Evolutionary conservation across 208 protist genomes (phyloP), one percentile per base, ranked within the genome.

Genomic region (Phytomonas sp.): DNA sequence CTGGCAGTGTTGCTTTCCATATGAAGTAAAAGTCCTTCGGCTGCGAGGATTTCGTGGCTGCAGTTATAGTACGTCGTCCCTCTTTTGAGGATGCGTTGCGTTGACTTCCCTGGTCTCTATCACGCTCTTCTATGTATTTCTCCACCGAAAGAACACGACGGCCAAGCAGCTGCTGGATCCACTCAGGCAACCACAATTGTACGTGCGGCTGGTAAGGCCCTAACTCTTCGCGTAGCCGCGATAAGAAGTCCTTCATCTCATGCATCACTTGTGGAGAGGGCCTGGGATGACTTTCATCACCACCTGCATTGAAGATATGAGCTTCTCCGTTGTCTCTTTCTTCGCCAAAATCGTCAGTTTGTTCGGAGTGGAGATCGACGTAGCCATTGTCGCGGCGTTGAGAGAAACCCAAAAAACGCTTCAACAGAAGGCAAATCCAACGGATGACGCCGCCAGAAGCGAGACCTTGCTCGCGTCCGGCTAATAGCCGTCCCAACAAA

Each of bases 211-310:
- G 78, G 32, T 70, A 76, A 0, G 78, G 78, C 6, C 78, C 78
- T 17, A 83, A 67, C 62, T 83, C 78, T 51, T 83, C 78, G 33
- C 65, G 66, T 20, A 77, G 70, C 9, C 31, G 68, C 3, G 28
- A 68, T 26, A 75, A 32, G 9, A 72, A 77, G 5, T 28, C 66
- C 8, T 40, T 56, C 2, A 70, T 67, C 7, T 68, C 74, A 30
- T 62, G 11, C 20, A 79, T 67, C 3, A 75, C 66, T 4, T 68
- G 66, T 56, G 67, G 32, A 33, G 37, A 51, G 40, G 40, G 40
- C 20, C 13, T 51, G 40, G 40, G 63, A 29, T 32, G 28, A 31
- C 31, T 13, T n/a, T 37, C 23, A 36, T 26, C 29, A 26, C 29
- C 60, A 63, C 23, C 60, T 13, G 29, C 60, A 63, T 36, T 20